Evolutionary conservation across 306 rosid species (phyloP), one percentile per base, ranked within the genome.

Genomic region (Lithocarpus polystachyus): DNA sequence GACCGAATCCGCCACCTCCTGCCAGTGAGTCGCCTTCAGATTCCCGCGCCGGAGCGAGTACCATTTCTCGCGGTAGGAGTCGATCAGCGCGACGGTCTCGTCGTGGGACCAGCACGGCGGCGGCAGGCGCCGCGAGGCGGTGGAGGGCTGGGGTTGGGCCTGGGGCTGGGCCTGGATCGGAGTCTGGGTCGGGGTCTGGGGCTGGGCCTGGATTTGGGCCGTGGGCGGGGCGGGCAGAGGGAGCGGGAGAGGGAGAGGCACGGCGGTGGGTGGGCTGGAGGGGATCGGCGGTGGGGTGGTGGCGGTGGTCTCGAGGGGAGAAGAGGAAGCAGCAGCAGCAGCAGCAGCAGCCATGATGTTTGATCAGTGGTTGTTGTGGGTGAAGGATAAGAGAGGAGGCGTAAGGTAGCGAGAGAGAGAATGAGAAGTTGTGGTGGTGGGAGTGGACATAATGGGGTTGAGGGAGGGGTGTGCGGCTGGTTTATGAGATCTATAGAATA

Each of bases 101-200:
- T 94, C 98, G 8, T 87, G 94, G 0, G 95, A 91, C 97, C 97
- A 94, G 55, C 98, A 94, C 2, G 98, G 98, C 5, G 97, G 97
- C 0, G 97, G 98, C 1, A 92, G 92, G 24, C 98, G 97, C 5
- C 99, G 95, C 37, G 91, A 88, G 18, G 89, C 72, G 9, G 72
- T 7, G 14, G 71, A 1, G 71, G 71, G 86, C 6, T 0, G 87
- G 83, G 86, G 82, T 15, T 56, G 65, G 3, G 74, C 45, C 65
- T 23, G 70, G 20, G 80, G n/a, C 8, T 48, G 56, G 26, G 81
- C 24, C 22, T 56, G 79, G 33, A 77, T 15, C 17, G 14, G 53
- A 13, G 17, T 13, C 17, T 56, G 65, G 3, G 70, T 53, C 54
- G 23, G 75, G 18, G 80, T 15, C 3, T 59, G 56, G 26, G 87